Conservation (phyloP, 495 filamentous ascomycete species). For the Penicillium manginii region DNA sequence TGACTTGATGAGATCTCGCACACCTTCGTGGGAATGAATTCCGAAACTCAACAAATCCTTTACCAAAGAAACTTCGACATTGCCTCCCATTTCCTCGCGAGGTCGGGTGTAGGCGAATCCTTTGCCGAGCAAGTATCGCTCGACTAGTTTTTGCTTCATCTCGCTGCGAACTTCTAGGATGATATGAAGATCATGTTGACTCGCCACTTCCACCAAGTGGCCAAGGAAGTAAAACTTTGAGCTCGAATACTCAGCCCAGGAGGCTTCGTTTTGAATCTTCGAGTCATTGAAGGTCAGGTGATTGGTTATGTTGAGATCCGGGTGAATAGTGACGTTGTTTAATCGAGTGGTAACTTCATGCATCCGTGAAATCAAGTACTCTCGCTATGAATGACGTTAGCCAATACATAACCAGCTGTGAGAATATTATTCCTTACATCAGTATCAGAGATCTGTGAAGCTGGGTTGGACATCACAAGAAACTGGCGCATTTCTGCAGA, state of each 20-base stretch:
- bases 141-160: conserved; percentile 50
- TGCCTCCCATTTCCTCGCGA: conserved; percentile 43
- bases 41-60: conserved; percentile 52
- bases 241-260: conserved; percentile 60
- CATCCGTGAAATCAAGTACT: conserved; percentile 32
- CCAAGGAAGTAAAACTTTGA: conserved; percentile 61
- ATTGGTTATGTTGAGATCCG: conserved; percentile 53
- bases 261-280: conserved; percentile 48
- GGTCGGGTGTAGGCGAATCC: conserved; percentile 47
- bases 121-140: conserved; percentile 56
- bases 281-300: conserved; percentile 40
- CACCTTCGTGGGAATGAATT: conserved; percentile 48
- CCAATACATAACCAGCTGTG: not conserved
- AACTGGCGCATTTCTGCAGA: conserved; percentile 32
- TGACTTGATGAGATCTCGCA: conserved; percentile 40
- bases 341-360: conserved; percentile 45
- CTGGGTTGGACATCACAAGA: conserved; percentile 22
- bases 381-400: conserved; percentile 19
- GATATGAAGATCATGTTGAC: conserved; percentile 47
- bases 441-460: conserved; percentile 10
- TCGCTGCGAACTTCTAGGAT: conserved; percentile 49
- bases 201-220: conserved; percentile 51
- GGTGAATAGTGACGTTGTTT: conserved; percentile 55
- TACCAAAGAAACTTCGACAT: conserved; percentile 36
- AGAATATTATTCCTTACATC: conserved; percentile 26